phyloP scores from a whole-genome alignment of 129 eudicot species.

The Saposhnikovia divaricata region DNA sequence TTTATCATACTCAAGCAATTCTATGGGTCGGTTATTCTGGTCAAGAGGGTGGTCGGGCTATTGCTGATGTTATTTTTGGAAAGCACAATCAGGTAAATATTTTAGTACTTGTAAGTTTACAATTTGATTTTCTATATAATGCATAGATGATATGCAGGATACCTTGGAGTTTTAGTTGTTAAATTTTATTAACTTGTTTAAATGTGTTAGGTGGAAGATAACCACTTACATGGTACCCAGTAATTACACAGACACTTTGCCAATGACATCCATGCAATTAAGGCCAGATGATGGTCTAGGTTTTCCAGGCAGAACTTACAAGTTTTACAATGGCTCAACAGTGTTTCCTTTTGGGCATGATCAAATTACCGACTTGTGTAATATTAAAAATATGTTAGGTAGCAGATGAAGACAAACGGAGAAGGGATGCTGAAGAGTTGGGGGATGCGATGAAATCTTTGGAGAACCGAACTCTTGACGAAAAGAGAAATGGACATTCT shows the following conservation, averaged over 20 bases:
- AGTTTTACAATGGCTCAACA: constrained; percentile 29
- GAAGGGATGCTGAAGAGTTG: constrained; percentile 16
- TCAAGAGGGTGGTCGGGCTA: constrained; percentile 30
- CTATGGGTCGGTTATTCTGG: constrained; percentile 46
- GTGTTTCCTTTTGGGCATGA: constrained; percentile 39
- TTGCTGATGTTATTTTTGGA: constrained; percentile 44
- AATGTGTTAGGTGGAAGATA: constrained; percentile 28
- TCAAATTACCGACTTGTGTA: background rate
- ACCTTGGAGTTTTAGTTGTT: background rate
- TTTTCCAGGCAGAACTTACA: constrained; percentile 38
- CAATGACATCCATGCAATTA: constrained; percentile 31
- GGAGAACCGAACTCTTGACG: constrained; percentile 48
- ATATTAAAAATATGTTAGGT: background rate
- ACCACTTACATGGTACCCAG: constrained; percentile 32
- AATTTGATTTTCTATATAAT: too few species aligned
- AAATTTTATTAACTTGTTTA: background rate
- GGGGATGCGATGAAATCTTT: constrained; percentile 27
- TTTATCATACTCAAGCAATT: constrained; percentile 15
- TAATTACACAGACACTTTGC: constrained; percentile 8
- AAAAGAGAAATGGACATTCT: constrained; percentile 50
- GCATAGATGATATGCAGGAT: too few species aligned
- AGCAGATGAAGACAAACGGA: constrained; percentile 13
- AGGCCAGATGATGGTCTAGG: constrained; percentile 22
- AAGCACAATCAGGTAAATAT: constrained; percentile 22
- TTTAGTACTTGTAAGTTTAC: background rate